These are phyloP conservation scores for Pterulicium gracile DNA, from an alignment of 1,284 basidiomycete genomes.

Conservation along the genomic window DNA sequence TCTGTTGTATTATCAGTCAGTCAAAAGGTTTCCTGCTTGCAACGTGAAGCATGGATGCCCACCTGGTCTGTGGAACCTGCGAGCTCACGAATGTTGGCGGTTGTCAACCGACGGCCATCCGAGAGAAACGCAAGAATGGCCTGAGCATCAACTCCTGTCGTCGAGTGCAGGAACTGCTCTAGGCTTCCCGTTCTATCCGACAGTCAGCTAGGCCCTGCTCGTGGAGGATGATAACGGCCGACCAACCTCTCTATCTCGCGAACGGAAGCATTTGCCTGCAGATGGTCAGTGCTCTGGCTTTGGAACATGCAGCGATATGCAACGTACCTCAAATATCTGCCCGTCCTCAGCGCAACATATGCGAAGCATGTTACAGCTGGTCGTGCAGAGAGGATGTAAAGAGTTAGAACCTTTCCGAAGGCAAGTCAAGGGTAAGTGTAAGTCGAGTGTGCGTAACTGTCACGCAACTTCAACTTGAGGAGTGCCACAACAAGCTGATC, in stretches of 20 bases:
- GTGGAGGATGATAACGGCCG: neutral
- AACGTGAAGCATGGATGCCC: constrained; percentile 12
- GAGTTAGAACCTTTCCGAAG: no score
- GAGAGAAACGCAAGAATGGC: constrained; percentile 66
- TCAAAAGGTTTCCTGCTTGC: constrained; percentile 5
- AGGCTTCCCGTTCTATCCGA: constrained; percentile 43
- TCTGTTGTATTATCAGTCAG: constrained; percentile 25
- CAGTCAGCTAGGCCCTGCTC: neutral
- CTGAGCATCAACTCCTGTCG: constrained; percentile 54
- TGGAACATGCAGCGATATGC: no score
- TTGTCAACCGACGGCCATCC: constrained; percentile 58
- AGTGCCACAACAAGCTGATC: no score
- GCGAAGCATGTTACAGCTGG: neutral
- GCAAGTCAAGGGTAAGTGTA: no score
- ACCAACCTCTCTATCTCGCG: constrained; percentile 63
- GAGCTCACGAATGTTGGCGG: constrained; percentile 60
- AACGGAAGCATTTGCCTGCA: constrained; percentile 50
- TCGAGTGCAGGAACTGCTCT: constrained; percentile 54
- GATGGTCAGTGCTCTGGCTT: neutral
- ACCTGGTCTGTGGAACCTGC: constrained; percentile 66
- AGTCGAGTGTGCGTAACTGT: no score
- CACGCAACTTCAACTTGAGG: no score
- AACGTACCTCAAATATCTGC: neutral
- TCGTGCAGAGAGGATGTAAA: neutral
- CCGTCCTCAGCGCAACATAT: neutral